phyloP scores from a whole-genome alignment of 116 monocot genomes.

The Papilionanthe hybrid region DNA sequence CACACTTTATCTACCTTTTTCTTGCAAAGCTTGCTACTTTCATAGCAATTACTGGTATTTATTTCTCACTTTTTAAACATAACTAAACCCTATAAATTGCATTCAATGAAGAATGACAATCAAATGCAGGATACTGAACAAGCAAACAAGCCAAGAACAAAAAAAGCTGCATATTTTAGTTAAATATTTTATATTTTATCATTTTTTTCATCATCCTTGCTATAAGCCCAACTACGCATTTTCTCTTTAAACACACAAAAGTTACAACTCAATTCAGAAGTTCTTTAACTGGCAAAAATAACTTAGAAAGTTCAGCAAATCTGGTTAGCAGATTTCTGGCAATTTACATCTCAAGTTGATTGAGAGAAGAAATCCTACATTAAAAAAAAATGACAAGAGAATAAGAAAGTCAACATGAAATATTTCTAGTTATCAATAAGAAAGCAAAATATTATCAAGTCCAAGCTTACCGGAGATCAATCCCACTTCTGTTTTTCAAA shows the following conservation, averaged over 20 bases:
- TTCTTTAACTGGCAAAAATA: background rate
- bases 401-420: background rate
- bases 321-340: background rate
- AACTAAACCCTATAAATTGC: no score
- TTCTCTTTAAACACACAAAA: background rate
- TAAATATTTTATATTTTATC: no score
- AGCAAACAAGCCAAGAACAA: no score
- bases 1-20: no score
- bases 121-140: no score
- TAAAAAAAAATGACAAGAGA: background rate
- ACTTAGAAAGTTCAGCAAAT: background rate
- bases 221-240: background rate
- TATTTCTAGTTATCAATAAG: background rate
- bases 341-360: slow-evolving; percentile 1
- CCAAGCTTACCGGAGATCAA: slow-evolving; percentile 47
- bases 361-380: slow-evolving; percentile 6
- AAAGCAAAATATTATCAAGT: background rate
- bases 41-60: no score
- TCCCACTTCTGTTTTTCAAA: slow-evolving; percentile 42
- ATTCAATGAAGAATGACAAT: no score
- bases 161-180: no score
- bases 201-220: background rate
- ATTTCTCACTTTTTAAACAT: no score
- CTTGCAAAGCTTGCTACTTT: no score
- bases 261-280: background rate